Evolutionary conservation across 176 grass and related monocot genomes (phyloP), one percentile per base, ranked within the genome.

Genomic region (Bromus sterilis): DNA sequence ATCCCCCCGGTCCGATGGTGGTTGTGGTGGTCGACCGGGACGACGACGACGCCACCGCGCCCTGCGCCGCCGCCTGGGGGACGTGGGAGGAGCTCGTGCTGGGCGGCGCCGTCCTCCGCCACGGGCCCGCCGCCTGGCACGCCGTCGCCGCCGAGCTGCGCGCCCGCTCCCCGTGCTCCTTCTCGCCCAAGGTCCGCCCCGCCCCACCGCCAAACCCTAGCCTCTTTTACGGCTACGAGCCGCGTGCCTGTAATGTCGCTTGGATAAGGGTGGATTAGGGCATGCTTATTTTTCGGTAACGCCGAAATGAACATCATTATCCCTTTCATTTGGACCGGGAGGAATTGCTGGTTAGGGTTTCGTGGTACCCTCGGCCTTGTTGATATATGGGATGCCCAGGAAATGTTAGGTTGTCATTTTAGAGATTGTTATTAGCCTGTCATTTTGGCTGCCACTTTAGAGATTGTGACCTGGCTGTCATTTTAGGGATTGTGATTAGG

Each of bases 41-140:
- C 3, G 40, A 40, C 60, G 74, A 48, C 56, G 80, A 37, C 41
- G 78, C 12, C 21, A 40, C 23, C 10, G 66, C 67, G n/a, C n/a
- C n/a, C n/a, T n/a, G 41, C 35, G 77, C 18, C 32, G 49, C 13
- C 18, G 66, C 70, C 58, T 91, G 94, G 94, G 94, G 94, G 49
- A 87, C 94, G 59, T 97, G 94, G 94, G 94, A 97, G 85, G 94
- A 97, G 82, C 79, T 97, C 82, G 82, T 97, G 33, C 89, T 97
- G 64, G 94, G 91, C 14, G 76, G 91, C 82, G 94, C 94, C 79
- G 94, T 97, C 71, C 79, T 91, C 59, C 94, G 91, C 58, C 94
- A 97, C 55, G 94, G 89, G 56, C 63, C 23, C 79, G 78, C 87
- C 70, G 85, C 87, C 13, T 97, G 94, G 94, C 62, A 31, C 65